Evolutionary conservation across 768 basidiomycete genomes (phyloP).

Genomic region (Dioszegia hungarica): DNA sequence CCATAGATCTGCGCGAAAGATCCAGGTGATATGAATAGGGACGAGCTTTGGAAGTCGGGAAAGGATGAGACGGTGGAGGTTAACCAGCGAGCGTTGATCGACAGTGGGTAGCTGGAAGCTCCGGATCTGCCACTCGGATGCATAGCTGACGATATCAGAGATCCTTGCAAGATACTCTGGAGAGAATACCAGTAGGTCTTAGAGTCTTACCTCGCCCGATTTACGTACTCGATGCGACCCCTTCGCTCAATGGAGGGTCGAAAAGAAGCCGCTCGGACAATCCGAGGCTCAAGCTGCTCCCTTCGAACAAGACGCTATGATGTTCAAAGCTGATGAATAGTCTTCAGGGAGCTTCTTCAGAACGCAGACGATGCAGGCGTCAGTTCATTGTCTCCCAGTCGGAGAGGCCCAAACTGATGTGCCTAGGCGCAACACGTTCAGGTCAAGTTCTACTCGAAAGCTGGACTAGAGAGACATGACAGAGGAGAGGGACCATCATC

Average conservation of each 20-base stretch:
- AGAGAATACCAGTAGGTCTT: constrained; percentile 68
- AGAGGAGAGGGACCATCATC: constrained; percentile 25
- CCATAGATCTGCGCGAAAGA: too few relatives aligned
- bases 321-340: constrained; percentile 47
- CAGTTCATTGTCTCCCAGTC: neutral
- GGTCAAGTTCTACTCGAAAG: constrained; percentile 43
- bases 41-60: constrained; percentile 31
- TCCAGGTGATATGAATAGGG: constrained; percentile 14
- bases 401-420: neutral
- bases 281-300: too few relatives aligned
- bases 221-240: too few relatives aligned
- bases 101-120: constrained; percentile 55
- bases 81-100: constrained; percentile 92
- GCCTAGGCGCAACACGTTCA: constrained; percentile 37
- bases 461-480: constrained; percentile 24
- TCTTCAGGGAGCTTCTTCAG: constrained; percentile 81
- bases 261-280: too few relatives aligned
- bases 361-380: constrained; percentile 86
- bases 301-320: too few relatives aligned
- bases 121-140: neutral
- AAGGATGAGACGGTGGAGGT: constrained; percentile 56
- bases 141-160: constrained; percentile 21
- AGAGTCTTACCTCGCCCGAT: too few relatives aligned
- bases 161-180: constrained; percentile 92
- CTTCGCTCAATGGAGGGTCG: neutral